Base-by-base conservation (phyloP, 257 asterid species). In the Echites panduratus region DNA sequence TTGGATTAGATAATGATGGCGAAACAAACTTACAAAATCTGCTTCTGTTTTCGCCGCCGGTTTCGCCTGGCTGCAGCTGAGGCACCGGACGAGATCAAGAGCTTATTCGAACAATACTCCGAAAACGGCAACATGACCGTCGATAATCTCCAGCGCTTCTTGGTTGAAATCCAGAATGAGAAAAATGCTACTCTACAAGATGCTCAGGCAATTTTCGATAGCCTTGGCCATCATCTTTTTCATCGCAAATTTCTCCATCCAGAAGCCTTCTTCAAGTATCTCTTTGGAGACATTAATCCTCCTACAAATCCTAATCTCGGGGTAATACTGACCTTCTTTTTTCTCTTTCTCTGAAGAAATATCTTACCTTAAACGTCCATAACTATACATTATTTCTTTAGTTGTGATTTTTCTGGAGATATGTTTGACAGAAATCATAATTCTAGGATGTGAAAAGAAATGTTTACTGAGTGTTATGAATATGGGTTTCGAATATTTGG, bases 11-110 rank as follows among this genome's bases (percentile, higher is more conserved):
- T 41, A 66, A 91, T 85, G 96, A 91, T 85, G 96, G 76, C 91
- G 49, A 86, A 86, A 76, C 95, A 88, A 56, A 84, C 89, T 9
- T 91, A 85, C 90, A 85, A 76, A 54, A 89, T 91, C 11, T 90
- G 95, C 76, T 86, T 88, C 84, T 91, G 89, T 72, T 91, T 82
- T 89, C 82, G 88, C 19, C 89, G 96, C 53, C 83, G 90, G 32
- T 91, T 88, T 77, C 84, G 80, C 22, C 70, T 85, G 16, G 78
- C 86, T 0, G 87, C 88, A 1, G 77, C 91, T 41, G 96, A 84
- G 81, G 89, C 97, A 45, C 96, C 97, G 73, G 75, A 68, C 19
- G 87, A 77, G 47, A 77, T 91, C 64, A 86, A 77, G 84, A 71
- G 50, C 63, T 56, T 87, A 0, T 89, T 88, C 77, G 59, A 68